Base-by-base conservation (phyloP, 176 grass and related monocot species). In the Pontederia crassipes region DNA sequence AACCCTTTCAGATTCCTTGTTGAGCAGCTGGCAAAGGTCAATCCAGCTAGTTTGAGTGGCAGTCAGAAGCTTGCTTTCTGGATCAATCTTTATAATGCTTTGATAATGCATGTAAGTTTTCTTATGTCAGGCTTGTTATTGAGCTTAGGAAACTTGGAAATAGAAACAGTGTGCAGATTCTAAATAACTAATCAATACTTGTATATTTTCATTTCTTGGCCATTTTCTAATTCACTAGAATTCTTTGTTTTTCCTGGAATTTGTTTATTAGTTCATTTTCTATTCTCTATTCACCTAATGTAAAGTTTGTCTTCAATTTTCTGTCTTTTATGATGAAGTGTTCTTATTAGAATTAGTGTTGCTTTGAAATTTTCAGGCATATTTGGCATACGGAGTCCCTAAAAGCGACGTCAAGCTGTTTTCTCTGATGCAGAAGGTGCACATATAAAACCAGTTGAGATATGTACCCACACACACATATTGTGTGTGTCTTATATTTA, bases 31-130 rank as follows among this genome's bases (percentile, higher is more conserved):
- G 83, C 81, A 17, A 92, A 81, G 56, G 79, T 98, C 55, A 83
- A 92, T 18, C 93, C 87, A 18, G 73, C 69, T 65, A 48, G 53
- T 76, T 67, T 98, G 84, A 76, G 63, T 66, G 62, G 77, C 64
- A 79, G 85, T 69, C 74, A 98, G 79, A 86, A 76, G 74, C 81
- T 98, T 59, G 87, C 93, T 57, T 98, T 98, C 70, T 98, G 93
- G 93, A 86, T 98, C 59, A 98, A 98, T 50, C 73, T 98, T 47
- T 98, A 88, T 70, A 98, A 92, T 79, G 93, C 87, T 29, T 83
- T 98, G 74, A 92, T 92, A 80, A 92, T 98, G 93, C 93, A 98
- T 88, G 93, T 98, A 76, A 64, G 93, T 82, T 59, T 55, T 73
- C 14, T 28, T 54, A 24, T 45, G 15, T 58, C 26, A 45, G 29